These are phyloP conservation scores for Aurinia saxatilis DNA, from an alignment of 345 rosid genomes.

Conservation along the genomic window DNA sequence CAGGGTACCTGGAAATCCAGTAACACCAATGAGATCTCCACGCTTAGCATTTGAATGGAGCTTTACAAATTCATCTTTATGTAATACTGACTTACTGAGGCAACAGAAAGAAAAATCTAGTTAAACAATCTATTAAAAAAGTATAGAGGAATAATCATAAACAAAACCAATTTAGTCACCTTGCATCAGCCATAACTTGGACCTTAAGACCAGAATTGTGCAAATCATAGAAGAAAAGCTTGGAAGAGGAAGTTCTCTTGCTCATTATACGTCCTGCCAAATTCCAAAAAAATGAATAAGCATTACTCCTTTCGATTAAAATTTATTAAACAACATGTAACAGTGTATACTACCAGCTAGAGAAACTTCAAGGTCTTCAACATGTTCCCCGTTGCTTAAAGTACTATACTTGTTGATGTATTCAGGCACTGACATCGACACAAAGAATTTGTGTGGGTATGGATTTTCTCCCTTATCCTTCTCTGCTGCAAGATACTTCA, in stretches of 20 bases:
- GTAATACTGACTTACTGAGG: conserved; percentile 56
- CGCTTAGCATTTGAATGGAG: conserved; percentile 62
- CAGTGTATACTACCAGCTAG: conserved; percentile 45
- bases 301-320: not conserved
- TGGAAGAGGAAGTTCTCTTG: conserved; percentile 71
- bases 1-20: conserved; percentile 81
- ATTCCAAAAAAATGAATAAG: not conserved
- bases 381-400: conserved; percentile 53
- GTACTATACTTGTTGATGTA: conserved; percentile 44
- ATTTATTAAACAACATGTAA: not conserved
- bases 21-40: conserved; percentile 82
- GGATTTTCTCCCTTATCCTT: conserved; percentile 61
- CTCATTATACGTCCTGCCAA: conserved; percentile 71
- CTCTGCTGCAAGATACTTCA: conserved; percentile 45
- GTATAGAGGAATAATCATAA: not conserved
- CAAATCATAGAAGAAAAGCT: conserved; percentile 76
- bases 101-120: not conserved
- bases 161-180: conserved; percentile 29
- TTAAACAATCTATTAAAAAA: not conserved
- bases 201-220: conserved; percentile 51
- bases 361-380: conserved; percentile 45
- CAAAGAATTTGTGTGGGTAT: conserved; percentile 65
- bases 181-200: conserved; percentile 81
- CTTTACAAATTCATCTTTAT: conserved; percentile 52
- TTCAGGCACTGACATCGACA: conserved; percentile 40